Percentiles rank a stretch among this genome's conserved stretches.
phyloP scores from a whole-genome alignment of 345 rosid genomes.

The Populus davidiana region DNA sequence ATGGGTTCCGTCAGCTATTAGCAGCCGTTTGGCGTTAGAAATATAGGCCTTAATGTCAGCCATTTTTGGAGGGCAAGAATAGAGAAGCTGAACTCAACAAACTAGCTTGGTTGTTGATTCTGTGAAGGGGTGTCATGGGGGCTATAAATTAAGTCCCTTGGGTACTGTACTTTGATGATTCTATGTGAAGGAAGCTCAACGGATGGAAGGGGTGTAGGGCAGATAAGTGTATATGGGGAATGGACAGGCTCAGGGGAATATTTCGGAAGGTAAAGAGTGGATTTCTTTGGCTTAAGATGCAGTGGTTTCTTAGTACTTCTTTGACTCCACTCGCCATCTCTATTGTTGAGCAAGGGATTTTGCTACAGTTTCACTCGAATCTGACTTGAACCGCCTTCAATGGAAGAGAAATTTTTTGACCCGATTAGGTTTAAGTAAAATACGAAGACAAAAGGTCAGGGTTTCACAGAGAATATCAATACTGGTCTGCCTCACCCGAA shows the following conservation, averaged over 20 bases:
- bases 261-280: neutral
- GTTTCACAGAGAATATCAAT: too few relatives aligned
- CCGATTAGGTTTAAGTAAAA: too few relatives aligned
- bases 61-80: constrained; percentile 23
- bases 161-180: neutral
- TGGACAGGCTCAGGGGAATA: neutral
- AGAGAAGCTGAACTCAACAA: neutral
- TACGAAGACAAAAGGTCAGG: too few relatives aligned
- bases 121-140: neutral
- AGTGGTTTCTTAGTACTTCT: neutral
- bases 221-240: neutral
- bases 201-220: neutral
- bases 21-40: constrained; percentile 32
- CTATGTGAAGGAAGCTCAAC: neutral
- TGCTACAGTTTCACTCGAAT: neutral
- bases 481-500: too few relatives aligned
- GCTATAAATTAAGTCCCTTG: neutral
- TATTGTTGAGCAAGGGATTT: neutral
- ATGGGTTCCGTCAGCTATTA: constrained; percentile 27
- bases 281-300: neutral
- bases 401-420: too few relatives aligned
- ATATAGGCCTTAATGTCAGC: constrained; percentile 47
- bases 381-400: too few relatives aligned
- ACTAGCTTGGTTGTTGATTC: neutral
- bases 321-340: neutral